Conservation (phyloP, 2,329 filamentous ascomycete species). For the Thielaviopsis euricoi region DNA sequence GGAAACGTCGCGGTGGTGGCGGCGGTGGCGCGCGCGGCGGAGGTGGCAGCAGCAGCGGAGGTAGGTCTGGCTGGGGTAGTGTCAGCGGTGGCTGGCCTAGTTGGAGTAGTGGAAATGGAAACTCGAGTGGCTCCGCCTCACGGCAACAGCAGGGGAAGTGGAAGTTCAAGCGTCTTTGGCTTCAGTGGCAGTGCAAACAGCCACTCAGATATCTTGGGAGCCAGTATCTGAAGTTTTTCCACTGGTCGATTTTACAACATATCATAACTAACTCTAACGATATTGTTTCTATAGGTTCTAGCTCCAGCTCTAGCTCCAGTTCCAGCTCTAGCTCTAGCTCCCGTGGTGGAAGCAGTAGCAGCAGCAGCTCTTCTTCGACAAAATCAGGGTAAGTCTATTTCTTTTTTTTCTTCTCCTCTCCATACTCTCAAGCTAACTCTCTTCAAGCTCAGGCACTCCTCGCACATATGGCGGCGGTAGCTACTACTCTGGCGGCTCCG, state of each 20-base stretch:
- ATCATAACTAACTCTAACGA: not conserved
- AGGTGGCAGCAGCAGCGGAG: slow-evolving; percentile 18
- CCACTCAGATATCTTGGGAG: not conserved
- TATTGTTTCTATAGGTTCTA: not conserved
- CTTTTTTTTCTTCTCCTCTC: not conserved
- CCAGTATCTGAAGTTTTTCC: not conserved
- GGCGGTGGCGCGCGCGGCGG: slow-evolving; percentile 32
- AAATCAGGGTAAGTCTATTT: slow-evolving; percentile 1
- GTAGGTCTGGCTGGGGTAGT: slow-evolving; percentile 14
- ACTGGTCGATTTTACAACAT: not conserved
- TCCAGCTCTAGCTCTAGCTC: not conserved
- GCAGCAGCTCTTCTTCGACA: slow-evolving; percentile 6
- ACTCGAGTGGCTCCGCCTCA: not conserved
- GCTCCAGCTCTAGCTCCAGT: not conserved
- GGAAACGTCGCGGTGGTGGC: slow-evolving; percentile 45
- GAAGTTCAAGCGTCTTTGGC: not conserved
- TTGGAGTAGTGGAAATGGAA: slow-evolving; percentile 9
- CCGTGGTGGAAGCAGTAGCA: slow-evolving; percentile 1
- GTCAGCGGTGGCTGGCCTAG: slow-evolving; percentile 8
- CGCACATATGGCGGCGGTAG: slow-evolving; percentile 43
- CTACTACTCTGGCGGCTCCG: slow-evolving; percentile 52
- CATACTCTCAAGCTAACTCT: slow-evolving; percentile 7
- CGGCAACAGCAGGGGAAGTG: slow-evolving; percentile 1
- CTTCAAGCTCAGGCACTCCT: slow-evolving; percentile 36
- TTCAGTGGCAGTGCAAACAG: not conserved